Evolutionary conservation across 352 stramenopile species (phyloP).

Genomic region (Aphanomyces euteiches): DNA sequence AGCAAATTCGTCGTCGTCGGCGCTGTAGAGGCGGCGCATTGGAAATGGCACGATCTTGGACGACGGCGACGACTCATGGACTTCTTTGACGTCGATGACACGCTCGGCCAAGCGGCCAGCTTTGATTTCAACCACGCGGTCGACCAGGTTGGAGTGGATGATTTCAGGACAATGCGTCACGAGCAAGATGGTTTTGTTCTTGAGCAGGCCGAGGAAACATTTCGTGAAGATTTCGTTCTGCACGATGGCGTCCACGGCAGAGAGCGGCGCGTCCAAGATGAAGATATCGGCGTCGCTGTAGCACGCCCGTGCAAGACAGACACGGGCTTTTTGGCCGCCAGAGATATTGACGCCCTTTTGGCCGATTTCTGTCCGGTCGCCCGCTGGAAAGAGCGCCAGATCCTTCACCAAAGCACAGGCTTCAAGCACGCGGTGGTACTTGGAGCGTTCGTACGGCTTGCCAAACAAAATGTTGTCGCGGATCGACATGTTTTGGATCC

Average conservation of each 20-base stretch:
- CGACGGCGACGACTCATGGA: background rate
- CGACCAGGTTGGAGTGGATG: conserved; percentile 33
- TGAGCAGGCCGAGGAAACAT: conserved; percentile 57
- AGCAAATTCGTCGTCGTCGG: no score
- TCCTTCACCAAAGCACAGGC: conserved; percentile 33
- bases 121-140: conserved; percentile 8
- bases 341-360: conserved; percentile 16
- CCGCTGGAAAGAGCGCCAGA: conserved; percentile 43
- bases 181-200: conserved; percentile 52
- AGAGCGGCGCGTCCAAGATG: conserved; percentile 22
- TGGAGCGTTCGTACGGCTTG: conserved; percentile 50
- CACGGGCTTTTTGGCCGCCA: conserved; percentile 11
- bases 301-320: conserved; percentile 26
- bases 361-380: conserved; percentile 47
- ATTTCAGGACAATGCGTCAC: conserved; percentile 21
- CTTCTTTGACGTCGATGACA: background rate
- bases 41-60: no score
- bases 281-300: conserved; percentile 31
- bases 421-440: conserved; percentile 40
- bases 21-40: no score
- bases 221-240: conserved; percentile 81
- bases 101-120: background rate
- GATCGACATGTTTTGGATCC: conserved; percentile 83
- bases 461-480: conserved; percentile 86
- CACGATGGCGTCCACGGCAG: conserved; percentile 89